Evolutionary conservation across 495 filamentous ascomycete species (phyloP).

Genomic region (Podospora anserina): DNA sequence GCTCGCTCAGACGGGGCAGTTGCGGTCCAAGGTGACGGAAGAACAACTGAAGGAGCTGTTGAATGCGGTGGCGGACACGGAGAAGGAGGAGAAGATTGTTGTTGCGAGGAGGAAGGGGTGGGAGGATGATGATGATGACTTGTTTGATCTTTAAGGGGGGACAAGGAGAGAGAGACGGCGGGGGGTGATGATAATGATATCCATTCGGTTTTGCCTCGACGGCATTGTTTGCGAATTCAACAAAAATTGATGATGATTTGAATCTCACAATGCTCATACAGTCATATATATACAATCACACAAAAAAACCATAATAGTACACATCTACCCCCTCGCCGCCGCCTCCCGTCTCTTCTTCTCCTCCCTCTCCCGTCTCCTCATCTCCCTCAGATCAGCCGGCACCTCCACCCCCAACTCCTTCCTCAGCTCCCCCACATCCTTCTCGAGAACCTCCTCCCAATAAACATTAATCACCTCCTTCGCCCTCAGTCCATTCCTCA

Average conservation of each 20-base stretch:
- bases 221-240: too few relatives aligned
- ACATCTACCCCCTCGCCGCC: slow-evolving; percentile 25
- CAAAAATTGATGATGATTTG: neutral
- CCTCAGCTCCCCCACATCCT: slow-evolving; percentile 74
- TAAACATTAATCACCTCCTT: slow-evolving; percentile 94
- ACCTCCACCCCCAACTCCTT: slow-evolving; percentile 73
- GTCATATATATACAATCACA: slow-evolving; percentile 5
- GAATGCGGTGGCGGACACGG: slow-evolving; percentile 72
- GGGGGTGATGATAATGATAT: neutral
- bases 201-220: neutral
- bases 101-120: slow-evolving; percentile 78
- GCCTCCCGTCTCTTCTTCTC: slow-evolving; percentile 65
- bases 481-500: slow-evolving; percentile 71
- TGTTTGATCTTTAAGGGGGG: slow-evolving; percentile 54
- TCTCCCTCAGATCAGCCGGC: slow-evolving; percentile 84
- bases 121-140: slow-evolving; percentile 78
- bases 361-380: slow-evolving; percentile 64
- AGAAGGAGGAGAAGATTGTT: slow-evolving; percentile 74
- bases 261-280: neutral
- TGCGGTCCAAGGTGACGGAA: slow-evolving; percentile 85
- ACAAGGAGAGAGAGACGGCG: neutral
- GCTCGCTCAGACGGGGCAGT: slow-evolving; percentile 82
- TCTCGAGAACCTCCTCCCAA: slow-evolving; percentile 94
- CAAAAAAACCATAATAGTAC: neutral
- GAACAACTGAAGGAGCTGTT: slow-evolving; percentile 89